These are phyloP conservation scores for Trypanosoma vivax DNA, from an alignment of 208 protist genomes.

Conservation along the genomic window DNA sequence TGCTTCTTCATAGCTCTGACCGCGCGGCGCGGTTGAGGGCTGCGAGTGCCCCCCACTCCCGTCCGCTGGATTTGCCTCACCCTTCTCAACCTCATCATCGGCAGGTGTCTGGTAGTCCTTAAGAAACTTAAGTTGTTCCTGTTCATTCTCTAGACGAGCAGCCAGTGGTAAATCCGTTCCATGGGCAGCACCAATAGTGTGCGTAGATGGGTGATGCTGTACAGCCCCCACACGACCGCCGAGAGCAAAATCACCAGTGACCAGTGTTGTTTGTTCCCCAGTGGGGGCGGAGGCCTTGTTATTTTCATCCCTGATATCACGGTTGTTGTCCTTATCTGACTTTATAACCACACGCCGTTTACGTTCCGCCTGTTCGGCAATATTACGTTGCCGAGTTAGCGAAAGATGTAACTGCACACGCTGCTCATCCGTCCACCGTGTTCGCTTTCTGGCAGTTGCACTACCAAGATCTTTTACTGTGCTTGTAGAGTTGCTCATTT, in stretches of 20 bases:
- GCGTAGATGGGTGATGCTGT: conserved; percentile 63
- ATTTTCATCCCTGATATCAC: not conserved
- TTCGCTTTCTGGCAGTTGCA: conserved; percentile 10
- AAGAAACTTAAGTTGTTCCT: conserved; percentile 65
- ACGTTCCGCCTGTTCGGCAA: conserved; percentile 63
- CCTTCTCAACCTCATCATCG: conserved; percentile 31
- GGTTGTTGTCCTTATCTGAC: not conserved
- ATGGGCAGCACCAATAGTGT: conserved; percentile 58
- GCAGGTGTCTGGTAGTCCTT: conserved; percentile 39
- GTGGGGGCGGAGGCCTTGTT: not conserved
- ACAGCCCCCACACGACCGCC: conserved; percentile 67
- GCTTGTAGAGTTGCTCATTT: conserved; percentile 17
- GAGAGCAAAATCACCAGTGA: conserved; percentile 56
- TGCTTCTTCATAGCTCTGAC: not conserved
- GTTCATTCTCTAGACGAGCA: conserved; percentile 60
- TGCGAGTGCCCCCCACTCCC: not conserved
- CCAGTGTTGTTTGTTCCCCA: not conserved
- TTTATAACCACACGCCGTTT: conserved; percentile 28
- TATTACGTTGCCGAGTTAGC: conserved; percentile 65
- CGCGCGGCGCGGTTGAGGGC: not conserved
- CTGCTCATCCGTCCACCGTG: conserved; percentile 81
- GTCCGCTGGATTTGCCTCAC: not conserved
- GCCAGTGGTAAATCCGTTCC: conserved; percentile 54
- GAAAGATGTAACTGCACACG: conserved; percentile 84
- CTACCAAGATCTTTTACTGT: conserved; percentile 3